Conservation (phyloP, 148 eudicot species). For the Nepenthes gracilis region DNA sequence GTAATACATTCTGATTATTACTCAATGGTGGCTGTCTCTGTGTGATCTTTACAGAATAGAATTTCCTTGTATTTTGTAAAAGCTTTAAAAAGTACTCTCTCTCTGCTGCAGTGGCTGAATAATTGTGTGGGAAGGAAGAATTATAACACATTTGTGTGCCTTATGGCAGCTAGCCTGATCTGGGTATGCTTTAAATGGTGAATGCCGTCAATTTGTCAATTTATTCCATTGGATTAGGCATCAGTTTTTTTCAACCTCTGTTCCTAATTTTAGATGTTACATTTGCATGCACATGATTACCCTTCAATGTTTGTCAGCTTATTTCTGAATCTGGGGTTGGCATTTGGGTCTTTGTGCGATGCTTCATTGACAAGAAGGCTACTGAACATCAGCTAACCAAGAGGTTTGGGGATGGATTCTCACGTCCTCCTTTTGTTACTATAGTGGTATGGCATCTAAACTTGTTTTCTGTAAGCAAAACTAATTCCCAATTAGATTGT, state of each 20-base stretch:
- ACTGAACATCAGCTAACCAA: slow-evolving; percentile 53
- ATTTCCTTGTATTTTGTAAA: too few species aligned
- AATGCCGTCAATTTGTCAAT: slow-evolving; percentile 3
- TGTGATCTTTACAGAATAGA: too few species aligned
- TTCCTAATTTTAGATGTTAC: neutral
- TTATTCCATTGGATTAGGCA: neutral
- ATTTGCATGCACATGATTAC: slow-evolving; percentile 1
- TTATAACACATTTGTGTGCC: slow-evolving; percentile 68
- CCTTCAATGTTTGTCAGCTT: slow-evolving; percentile 34
- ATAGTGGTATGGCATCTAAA: slow-evolving; percentile 55
- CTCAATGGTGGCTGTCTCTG: too few species aligned
- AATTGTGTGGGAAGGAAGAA: slow-evolving; percentile 92
- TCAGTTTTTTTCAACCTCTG: neutral
- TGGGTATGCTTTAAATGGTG: slow-evolving; percentile 51
- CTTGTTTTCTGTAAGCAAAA: neutral
- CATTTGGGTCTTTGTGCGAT: slow-evolving; percentile 72
- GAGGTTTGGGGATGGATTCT: slow-evolving; percentile 86
- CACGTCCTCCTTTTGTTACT: slow-evolving; percentile 73
- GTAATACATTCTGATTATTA: too few species aligned
- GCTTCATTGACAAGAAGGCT: slow-evolving; percentile 46
- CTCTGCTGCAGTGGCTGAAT: slow-evolving; percentile 79
- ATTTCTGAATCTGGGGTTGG: slow-evolving; percentile 76
- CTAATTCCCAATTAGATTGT: too few species aligned
- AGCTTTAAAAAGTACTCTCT: neutral
- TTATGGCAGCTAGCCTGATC: slow-evolving; percentile 77